Evolutionary conservation across 345 rosid species (phyloP).

Genomic region (Populus pruinosa): DNA sequence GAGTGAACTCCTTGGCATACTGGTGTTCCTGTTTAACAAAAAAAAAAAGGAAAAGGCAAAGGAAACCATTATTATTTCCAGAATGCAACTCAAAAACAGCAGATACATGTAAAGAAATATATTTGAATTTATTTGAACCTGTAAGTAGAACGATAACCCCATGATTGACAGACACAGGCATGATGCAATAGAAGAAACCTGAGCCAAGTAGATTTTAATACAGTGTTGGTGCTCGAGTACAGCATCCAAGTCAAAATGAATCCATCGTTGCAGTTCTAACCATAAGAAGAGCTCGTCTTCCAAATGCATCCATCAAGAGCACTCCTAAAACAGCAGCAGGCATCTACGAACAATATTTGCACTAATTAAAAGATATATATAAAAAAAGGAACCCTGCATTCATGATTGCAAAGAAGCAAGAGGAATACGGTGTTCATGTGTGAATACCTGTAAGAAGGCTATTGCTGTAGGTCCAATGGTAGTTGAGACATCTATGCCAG

Average conservation of each 20-base stretch:
- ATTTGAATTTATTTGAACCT: slow-evolving; percentile 9
- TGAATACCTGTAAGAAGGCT: slow-evolving; percentile 39
- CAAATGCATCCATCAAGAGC: slow-evolving; percentile 44
- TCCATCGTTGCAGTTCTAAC: slow-evolving; percentile 17
- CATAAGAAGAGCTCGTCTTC: slow-evolving; percentile 53
- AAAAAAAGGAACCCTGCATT: no score
- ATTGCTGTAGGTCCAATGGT: slow-evolving; percentile 38
- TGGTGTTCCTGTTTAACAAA: slow-evolving; percentile 16
- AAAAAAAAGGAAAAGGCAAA: background rate
- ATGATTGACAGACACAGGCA: slow-evolving; percentile 10
- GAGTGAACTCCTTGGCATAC: slow-evolving; percentile 21
- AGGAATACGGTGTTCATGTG: background rate
- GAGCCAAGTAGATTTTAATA: background rate
- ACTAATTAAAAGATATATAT: background rate
- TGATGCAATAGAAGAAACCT: slow-evolving; percentile 26
- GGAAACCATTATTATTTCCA: background rate
- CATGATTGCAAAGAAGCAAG: no score
- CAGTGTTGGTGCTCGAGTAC: no score
- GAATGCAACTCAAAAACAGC: no score
- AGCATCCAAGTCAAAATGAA: no score
- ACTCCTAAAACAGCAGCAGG: slow-evolving; percentile 32
- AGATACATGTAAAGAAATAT: background rate
- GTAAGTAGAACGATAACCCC: slow-evolving; percentile 19
- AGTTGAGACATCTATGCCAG: slow-evolving; percentile 30
- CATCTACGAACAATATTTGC: slow-evolving; percentile 16